phyloP scores from a whole-genome alignment of 495 filamentous ascomycete species.

The Tuber melanosporum region DNA sequence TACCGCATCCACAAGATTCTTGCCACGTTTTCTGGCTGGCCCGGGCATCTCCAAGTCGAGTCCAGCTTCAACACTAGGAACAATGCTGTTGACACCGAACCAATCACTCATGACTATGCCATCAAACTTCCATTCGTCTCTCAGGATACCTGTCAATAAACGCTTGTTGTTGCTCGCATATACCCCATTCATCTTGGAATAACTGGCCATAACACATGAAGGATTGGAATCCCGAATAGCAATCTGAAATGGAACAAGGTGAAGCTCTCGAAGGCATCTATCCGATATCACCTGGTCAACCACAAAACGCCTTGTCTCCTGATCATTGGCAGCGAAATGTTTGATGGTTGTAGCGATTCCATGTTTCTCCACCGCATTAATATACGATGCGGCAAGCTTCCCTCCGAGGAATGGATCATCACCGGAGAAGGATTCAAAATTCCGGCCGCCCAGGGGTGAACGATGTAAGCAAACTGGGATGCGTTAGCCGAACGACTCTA shows the following conservation, averaged over 20 bases:
- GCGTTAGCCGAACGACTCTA: slow-evolving; percentile 8
- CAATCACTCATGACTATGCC: slow-evolving; percentile 68
- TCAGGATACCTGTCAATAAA: slow-evolving; percentile 58
- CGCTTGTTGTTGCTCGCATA: slow-evolving; percentile 62
- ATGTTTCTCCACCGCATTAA: slow-evolving; percentile 63
- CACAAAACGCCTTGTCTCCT: slow-evolving; percentile 64
- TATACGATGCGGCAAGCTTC: slow-evolving; percentile 57
- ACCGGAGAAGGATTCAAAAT: slow-evolving; percentile 65
- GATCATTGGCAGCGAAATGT: slow-evolving; percentile 79
- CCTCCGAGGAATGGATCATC: slow-evolving; percentile 72
- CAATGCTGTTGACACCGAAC: slow-evolving; percentile 65
- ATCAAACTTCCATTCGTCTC: slow-evolving; percentile 66
- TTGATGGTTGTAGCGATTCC: slow-evolving; percentile 68
- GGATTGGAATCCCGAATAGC: slow-evolving; percentile 59
- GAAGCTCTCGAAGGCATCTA: slow-evolving; percentile 69
- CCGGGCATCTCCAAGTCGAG: slow-evolving; percentile 73
- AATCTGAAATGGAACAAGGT: slow-evolving; percentile 66
- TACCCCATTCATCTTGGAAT: slow-evolving; percentile 66
- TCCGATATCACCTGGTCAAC: slow-evolving; percentile 62
- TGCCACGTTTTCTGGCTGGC: slow-evolving; percentile 59
- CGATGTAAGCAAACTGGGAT: slow-evolving; percentile 55
- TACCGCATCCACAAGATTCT: slow-evolving; percentile 42
- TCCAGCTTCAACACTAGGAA: slow-evolving; percentile 61
- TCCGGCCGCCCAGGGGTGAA: slow-evolving; percentile 66
- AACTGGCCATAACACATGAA: slow-evolving; percentile 66